These are phyloP conservation scores for Tephrocybe sp. DNA, from an alignment of 768 basidiomycete genomes.

Conservation along the genomic window DNA sequence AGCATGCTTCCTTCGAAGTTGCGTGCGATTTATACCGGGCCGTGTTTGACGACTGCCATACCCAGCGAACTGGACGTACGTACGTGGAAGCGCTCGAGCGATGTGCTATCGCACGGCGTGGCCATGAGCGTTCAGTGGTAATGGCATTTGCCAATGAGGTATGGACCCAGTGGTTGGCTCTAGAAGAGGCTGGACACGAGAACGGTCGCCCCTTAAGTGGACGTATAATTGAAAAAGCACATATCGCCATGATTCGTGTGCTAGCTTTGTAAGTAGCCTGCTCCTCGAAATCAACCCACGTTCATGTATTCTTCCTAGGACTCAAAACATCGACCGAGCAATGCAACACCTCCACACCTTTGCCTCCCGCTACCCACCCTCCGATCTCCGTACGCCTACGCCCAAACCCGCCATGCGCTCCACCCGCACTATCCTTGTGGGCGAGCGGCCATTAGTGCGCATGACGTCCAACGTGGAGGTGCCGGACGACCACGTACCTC, in stretches of 20 bases:
- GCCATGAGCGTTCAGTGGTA: conserved; percentile 48
- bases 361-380: conserved; percentile 63
- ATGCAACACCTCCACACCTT: conserved; percentile 62
- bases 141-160: conserved; percentile 55
- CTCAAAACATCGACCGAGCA: conserved; percentile 50
- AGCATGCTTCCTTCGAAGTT: conserved; percentile 46
- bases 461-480: conserved; percentile 57
- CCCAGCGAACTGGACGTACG: conserved; percentile 51
- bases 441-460: conserved; percentile 67
- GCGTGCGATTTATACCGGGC: conserved; percentile 50
- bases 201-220: conserved; percentile 29
- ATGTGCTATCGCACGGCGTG: conserved; percentile 46
- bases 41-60: conserved; percentile 42
- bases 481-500: conserved; percentile 79
- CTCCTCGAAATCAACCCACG: too few species aligned
- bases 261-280: conserved; percentile 54
- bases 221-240: conserved; percentile 66
- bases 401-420: conserved; percentile 53
- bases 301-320: too few species aligned
- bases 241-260: conserved; percentile 67
- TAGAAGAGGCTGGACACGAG: conserved; percentile 42
- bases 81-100: conserved; percentile 71
- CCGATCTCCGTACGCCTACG: conserved; percentile 38
- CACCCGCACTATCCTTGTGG: conserved; percentile 56
- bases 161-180: conserved; percentile 63